Evolutionary conservation across 441 rosid genomes (phyloP).

Genomic region (Gossypium trilobum): DNA sequence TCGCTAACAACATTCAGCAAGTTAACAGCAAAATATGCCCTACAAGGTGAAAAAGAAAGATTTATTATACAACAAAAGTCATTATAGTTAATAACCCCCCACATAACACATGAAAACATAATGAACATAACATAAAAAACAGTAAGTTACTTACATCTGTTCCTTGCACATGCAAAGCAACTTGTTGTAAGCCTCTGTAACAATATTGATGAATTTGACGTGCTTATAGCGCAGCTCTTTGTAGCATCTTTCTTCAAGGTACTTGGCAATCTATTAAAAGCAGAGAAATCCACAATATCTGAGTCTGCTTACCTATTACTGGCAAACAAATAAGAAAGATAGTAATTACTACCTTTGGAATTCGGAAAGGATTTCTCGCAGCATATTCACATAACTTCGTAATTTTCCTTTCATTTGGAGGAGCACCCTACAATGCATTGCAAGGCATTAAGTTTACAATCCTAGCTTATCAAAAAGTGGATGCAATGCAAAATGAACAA

Average conservation of each 20-base stretch:
- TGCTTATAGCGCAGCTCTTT: slow-evolving; percentile 77
- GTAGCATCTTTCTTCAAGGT: slow-evolving; percentile 87
- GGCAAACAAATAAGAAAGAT: neutral
- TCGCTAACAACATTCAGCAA: slow-evolving; percentile 71
- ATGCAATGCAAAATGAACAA: neutral
- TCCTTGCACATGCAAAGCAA: slow-evolving; percentile 70
- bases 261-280: slow-evolving; percentile 60
- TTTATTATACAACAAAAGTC: neutral
- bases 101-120: neutral
- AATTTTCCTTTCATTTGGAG: slow-evolving; percentile 76
- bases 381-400: slow-evolving; percentile 90
- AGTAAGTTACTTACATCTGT: slow-evolving; percentile 60
- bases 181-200: slow-evolving; percentile 60
- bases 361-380: slow-evolving; percentile 75
- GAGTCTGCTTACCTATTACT: neutral
- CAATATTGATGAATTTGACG: slow-evolving; percentile 51
- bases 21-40: slow-evolving; percentile 79
- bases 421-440: slow-evolving; percentile 47
- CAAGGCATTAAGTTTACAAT: slow-evolving; percentile 10
- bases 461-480: neutral
- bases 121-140: neutral
- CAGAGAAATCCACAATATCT: slow-evolving; percentile 8
- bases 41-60: slow-evolving; percentile 25
- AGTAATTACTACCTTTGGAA: slow-evolving; percentile 60
- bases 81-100: neutral